Percentiles rank a stretch among this genome's conserved stretches.
Evolutionary conservation across 352 stramenopile genomes (phyloP).

Genomic region (Globisporangium radiosum): DNA sequence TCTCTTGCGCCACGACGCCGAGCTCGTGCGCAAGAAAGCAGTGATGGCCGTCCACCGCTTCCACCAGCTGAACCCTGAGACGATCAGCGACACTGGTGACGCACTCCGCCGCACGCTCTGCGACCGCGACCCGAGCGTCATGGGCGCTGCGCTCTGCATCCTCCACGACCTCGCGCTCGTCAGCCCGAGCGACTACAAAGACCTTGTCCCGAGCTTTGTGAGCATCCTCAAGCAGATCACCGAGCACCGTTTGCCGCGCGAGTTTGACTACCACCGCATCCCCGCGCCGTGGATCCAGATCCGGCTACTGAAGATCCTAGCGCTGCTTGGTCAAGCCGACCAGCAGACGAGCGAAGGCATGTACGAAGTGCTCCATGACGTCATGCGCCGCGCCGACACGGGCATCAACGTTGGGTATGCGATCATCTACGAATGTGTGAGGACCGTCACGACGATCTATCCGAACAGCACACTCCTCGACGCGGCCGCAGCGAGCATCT

Average conservation of each 20-base stretch:
- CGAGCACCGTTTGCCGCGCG: slow-evolving; percentile 96
- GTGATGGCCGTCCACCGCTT: slow-evolving; percentile 98
- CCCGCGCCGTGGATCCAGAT: slow-evolving; percentile 99
- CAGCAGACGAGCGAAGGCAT: slow-evolving; percentile 95
- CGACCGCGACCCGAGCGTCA: slow-evolving; percentile 98
- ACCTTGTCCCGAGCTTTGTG: slow-evolving; percentile 98
- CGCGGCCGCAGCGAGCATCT: slow-evolving; percentile 89
- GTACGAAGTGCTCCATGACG: slow-evolving; percentile 99
- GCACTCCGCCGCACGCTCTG: slow-evolving; percentile 95
- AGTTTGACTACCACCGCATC: slow-evolving; percentile 99
- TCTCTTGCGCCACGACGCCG: slow-evolving; percentile 92
- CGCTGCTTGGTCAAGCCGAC: slow-evolving; percentile 92
- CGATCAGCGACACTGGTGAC: slow-evolving; percentile 85
- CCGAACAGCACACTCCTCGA: slow-evolving; percentile 97
- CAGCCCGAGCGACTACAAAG: slow-evolving; percentile 94
- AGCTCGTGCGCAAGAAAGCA: slow-evolving; percentile 98
- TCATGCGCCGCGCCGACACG: slow-evolving; percentile 97
- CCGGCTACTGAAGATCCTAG: slow-evolving; percentile 94
- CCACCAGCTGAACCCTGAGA: slow-evolving; percentile 96
- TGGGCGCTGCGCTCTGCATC: slow-evolving; percentile 94
- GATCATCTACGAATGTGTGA: slow-evolving; percentile 99
- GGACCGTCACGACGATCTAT: slow-evolving; percentile 99
- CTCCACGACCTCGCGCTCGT: slow-evolving; percentile 90
- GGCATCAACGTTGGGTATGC: slow-evolving; percentile 99
- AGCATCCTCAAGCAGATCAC: slow-evolving; percentile 99